A percentile compares a stretch with the other conserved stretches of the same genome.
phyloP scores from a whole-genome alignment of 768 basidiomycete genomes.

The Phaeotremella skinneri region DNA sequence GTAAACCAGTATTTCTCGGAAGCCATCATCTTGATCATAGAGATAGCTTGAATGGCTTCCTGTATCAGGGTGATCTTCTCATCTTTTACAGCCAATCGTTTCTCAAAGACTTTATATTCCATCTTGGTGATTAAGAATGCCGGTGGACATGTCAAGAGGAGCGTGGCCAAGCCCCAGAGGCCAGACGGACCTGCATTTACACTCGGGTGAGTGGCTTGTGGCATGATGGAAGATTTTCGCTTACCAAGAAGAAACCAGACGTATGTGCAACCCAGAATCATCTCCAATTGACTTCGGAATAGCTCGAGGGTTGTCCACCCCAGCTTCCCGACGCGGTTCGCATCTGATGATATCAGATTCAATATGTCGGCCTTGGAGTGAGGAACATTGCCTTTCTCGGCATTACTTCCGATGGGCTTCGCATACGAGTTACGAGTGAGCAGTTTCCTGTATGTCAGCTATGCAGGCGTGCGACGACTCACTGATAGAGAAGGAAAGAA shows the following conservation, averaged over 20 bases:
- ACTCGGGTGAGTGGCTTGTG: not conserved
- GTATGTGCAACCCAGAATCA: conserved; percentile 29
- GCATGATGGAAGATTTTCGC: too few species aligned
- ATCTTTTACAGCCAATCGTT: conserved; percentile 22
- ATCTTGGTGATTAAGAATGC: conserved; percentile 32
- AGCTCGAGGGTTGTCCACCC: conserved; percentile 19
- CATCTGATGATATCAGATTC: conserved; percentile 35
- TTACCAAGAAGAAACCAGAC: conserved; percentile 40
- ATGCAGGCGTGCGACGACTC: conserved; percentile 4
- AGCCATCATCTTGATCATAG: conserved; percentile 46
- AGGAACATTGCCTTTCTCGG: conserved; percentile 2
- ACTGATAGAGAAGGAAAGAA: conserved; percentile 32
- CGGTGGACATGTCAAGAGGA: conserved; percentile 30
- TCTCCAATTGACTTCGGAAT: conserved; percentile 19
- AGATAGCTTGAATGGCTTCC: conserved; percentile 41
- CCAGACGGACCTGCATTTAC: conserved; percentile 32
- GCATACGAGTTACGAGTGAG: conserved; percentile 33
- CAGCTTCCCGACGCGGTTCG: conserved; percentile 9
- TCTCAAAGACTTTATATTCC: conserved; percentile 35
- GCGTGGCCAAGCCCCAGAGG: conserved; percentile 31
- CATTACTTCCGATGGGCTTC: not conserved
- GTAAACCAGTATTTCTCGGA: conserved; percentile 38
- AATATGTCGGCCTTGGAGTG: conserved; percentile 38
- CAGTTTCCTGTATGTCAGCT: conserved; percentile 22
- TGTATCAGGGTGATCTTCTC: conserved; percentile 35